A percentile compares a stretch with the other conserved stretches of the same genome.
Conservation (phyloP, 257 asterid genomes). For the Thymus mandschuricus region DNA sequence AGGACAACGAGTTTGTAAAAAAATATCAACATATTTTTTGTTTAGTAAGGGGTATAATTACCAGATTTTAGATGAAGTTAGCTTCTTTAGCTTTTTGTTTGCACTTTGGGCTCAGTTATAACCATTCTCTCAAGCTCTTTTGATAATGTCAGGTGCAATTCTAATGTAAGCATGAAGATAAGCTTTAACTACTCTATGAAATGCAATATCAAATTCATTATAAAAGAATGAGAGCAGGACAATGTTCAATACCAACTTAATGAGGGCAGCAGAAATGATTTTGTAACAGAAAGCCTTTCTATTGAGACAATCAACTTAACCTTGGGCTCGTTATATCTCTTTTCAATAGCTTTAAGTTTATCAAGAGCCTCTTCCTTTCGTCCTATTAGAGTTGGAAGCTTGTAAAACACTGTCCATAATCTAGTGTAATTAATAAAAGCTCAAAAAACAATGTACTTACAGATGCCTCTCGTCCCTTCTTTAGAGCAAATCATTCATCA, state of each 20-base stretch:
- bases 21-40: too few relatives aligned
- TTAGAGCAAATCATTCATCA: slow-evolving; percentile 72
- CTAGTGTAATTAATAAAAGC: slow-evolving; percentile 11
- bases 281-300: slow-evolving; percentile 20
- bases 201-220: too few relatives aligned
- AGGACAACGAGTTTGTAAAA: too few relatives aligned
- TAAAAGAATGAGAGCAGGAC: slow-evolving; percentile 23
- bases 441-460: slow-evolving; percentile 41
- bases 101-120: too few relatives aligned
- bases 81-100: too few relatives aligned
- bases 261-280: not conserved
- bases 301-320: slow-evolving; percentile 40
- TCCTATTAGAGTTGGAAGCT: slow-evolving; percentile 52
- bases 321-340: slow-evolving; percentile 70
- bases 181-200: too few relatives aligned
- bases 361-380: slow-evolving; percentile 82
- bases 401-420: slow-evolving; percentile 23
- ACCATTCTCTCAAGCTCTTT: too few relatives aligned
- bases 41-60: too few relatives aligned
- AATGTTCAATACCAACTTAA: slow-evolving; percentile 26
- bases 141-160: too few relatives aligned
- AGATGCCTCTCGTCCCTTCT: slow-evolving; percentile 93
- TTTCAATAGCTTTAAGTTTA: slow-evolving; percentile 75
- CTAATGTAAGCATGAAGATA: too few relatives aligned
- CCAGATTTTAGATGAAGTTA: too few relatives aligned